Conservation (phyloP, 495 filamentous ascomycete species). For the Lophiotrema nucula region DNA sequence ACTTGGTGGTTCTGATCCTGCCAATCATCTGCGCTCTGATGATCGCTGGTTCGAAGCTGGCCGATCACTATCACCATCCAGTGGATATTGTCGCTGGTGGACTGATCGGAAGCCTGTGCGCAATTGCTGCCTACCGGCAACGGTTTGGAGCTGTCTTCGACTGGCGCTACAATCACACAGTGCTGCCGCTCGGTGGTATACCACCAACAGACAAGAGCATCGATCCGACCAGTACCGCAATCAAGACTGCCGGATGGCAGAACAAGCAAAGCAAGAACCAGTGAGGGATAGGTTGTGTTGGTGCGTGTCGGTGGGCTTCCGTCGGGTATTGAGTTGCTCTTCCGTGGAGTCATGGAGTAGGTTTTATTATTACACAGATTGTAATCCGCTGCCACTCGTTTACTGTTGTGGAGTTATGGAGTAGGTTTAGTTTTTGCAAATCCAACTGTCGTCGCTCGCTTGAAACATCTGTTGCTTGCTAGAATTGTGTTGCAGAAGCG, state of each 20-base stretch:
- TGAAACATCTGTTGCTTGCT: no score
- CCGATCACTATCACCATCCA: not conserved
- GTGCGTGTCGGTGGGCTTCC: no score
- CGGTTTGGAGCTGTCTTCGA: not conserved
- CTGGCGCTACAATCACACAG: not conserved
- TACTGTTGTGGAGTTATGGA: no score
- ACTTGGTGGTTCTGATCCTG: not conserved
- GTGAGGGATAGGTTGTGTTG: no score
- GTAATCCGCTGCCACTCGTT: no score
- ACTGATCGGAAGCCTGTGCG: not conserved
- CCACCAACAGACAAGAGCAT: not conserved
- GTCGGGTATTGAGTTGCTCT: no score
- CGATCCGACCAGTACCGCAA: not conserved
- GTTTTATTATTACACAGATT: no score
- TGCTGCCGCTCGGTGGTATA: not conserved
- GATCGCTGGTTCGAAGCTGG: not conserved
- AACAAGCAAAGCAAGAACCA: no score
- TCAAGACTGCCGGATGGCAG: not conserved
- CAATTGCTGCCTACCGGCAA: not conserved
- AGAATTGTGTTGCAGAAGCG: no score
- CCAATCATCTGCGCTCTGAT: not conserved
- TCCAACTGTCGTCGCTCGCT: no score
- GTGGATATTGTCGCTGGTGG: not conserved
- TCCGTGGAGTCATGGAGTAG: no score
- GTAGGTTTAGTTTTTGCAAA: no score